These are phyloP conservation scores for Cutaneotrichosporon cutaneum DNA, from an alignment of 1,284 basidiomycete species.

Conservation along the genomic window DNA sequence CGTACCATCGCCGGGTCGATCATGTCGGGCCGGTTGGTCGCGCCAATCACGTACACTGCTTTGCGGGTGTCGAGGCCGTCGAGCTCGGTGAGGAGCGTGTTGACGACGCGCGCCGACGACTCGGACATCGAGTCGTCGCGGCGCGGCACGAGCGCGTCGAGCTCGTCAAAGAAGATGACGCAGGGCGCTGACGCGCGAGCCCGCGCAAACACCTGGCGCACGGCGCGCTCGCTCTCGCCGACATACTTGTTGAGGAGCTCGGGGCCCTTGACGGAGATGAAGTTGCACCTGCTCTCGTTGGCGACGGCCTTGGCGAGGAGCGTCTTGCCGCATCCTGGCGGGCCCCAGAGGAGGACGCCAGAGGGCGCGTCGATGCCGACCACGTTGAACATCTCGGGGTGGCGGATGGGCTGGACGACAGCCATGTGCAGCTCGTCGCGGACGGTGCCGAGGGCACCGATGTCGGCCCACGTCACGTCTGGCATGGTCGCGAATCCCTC, in stretches of 20 bases:
- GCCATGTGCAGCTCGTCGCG: conserved; percentile 95
- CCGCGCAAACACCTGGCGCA: conserved; percentile 95
- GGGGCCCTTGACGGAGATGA: conserved; percentile 96
- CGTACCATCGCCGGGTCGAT: conserved; percentile 98
- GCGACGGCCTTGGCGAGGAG: conserved; percentile 94
- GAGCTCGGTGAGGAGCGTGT: conserved; percentile 92
- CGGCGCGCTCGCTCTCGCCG: conserved; percentile 92
- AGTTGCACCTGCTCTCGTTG: conserved; percentile 90
- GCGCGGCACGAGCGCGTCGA: conserved; percentile 91
- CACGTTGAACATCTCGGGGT: conserved; percentile 81
- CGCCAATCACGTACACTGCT: conserved; percentile 91
- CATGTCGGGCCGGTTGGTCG: conserved; percentile 98
- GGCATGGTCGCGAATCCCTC: conserved; percentile 98
- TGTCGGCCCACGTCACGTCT: conserved; percentile 89
- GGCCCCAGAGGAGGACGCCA: conserved; percentile 96
- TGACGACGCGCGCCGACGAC: conserved; percentile 94
- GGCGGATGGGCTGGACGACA: conserved; percentile 88
- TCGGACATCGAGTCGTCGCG: conserved; percentile 94
- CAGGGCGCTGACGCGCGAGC: conserved; percentile 94
- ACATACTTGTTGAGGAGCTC: conserved; percentile 96
- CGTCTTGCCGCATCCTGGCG: conserved; percentile 96
- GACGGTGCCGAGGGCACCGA: conserved; percentile 84
- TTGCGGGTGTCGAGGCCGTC: conserved; percentile 90
- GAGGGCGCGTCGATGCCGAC: conserved; percentile 85
- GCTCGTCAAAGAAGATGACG: conserved; percentile 99